These are phyloP conservation scores for Camelina sativa DNA, from an alignment of 345 rosid genomes.

Conservation along the genomic window DNA sequence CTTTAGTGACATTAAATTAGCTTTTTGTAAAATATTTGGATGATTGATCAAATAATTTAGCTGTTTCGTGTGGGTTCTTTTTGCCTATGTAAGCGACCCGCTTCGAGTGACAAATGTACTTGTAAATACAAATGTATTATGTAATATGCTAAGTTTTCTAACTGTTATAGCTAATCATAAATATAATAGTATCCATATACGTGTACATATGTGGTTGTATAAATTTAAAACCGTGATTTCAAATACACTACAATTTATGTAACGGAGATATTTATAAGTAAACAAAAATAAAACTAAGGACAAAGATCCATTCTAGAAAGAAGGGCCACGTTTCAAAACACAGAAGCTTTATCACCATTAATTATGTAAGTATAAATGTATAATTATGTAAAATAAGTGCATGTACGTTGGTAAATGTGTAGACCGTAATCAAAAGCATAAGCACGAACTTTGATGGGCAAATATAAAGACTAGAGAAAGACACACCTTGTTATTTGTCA, in stretches of 20 bases:
- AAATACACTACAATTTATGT: background rate
- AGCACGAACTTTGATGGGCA: slow-evolving; percentile 42
- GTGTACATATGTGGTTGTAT: background rate
- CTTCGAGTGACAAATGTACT: background rate
- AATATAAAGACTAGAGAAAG: slow-evolving; percentile 44
- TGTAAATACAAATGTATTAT: background rate
- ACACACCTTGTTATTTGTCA: slow-evolving; percentile 42
- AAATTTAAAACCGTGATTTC: background rate
- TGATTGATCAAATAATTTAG: background rate
- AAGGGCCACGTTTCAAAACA: slow-evolving; percentile 43
- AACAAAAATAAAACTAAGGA: slow-evolving; percentile 20
- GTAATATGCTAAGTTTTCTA: background rate
- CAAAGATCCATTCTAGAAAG: slow-evolving; percentile 46
- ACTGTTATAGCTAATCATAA: background rate
- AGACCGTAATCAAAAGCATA: slow-evolving; percentile 44
- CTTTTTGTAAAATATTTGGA: background rate
- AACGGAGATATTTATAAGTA: slow-evolving; percentile 13
- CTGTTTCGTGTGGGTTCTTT: background rate
- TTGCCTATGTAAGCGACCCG: background rate
- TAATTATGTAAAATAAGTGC: slow-evolving; percentile 27
- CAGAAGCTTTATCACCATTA: slow-evolving; percentile 41
- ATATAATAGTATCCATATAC: background rate
- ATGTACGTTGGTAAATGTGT: slow-evolving; percentile 45
- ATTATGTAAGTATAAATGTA: slow-evolving; percentile 25
- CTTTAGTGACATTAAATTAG: background rate